Evolutionary conservation across 441 rosid genomes (phyloP).

Genomic region (Rhodomyrtus psidioides): DNA sequence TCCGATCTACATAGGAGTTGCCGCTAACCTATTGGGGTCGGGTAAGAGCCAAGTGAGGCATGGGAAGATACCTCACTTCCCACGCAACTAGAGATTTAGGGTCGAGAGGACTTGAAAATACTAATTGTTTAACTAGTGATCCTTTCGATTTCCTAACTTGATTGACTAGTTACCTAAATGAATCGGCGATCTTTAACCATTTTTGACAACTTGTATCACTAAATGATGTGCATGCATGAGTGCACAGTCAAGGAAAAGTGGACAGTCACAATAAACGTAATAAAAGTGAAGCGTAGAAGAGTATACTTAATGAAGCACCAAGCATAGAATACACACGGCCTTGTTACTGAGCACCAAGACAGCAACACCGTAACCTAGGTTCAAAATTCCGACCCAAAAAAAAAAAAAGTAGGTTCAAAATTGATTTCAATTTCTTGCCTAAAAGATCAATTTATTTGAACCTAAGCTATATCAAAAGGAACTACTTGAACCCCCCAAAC

Average conservation of each 20-base stretch:
- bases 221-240: neutral
- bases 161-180: neutral
- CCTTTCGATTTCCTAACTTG: neutral
- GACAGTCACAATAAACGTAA: neutral
- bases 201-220: neutral
- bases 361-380: neutral
- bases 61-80: neutral
- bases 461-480: neutral
- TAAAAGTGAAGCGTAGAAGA: neutral
- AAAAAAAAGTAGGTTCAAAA: neutral
- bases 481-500: neutral
- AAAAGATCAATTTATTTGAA: neutral
- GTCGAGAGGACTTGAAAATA: neutral
- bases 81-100: neutral
- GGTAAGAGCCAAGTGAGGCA: neutral
- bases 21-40: fast-evolving
- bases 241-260: neutral
- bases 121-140: neutral
- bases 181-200: neutral
- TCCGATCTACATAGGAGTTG: neutral
- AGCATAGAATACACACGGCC: neutral
- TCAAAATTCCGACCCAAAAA: neutral
- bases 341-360: neutral
- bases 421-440: neutral
- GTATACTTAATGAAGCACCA: neutral